Evolutionary conservation across 305 asterid genomes (phyloP), one percentile per base, ranked within the genome.

Genomic region (Fraxinus baroniana): DNA sequence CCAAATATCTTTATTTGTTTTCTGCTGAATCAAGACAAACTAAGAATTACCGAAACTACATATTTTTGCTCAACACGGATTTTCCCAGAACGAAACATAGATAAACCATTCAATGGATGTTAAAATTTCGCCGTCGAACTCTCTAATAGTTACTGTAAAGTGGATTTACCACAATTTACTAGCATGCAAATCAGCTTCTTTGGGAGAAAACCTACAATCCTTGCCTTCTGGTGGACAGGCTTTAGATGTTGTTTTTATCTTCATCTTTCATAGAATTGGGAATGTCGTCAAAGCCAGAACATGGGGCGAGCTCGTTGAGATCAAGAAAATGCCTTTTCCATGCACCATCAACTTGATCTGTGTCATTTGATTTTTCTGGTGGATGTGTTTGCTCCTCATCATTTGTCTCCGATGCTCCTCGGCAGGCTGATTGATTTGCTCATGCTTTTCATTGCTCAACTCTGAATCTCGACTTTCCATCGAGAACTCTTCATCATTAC

Each of bases 281-380:
- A 9, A 92, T 93, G 79, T 96, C 98, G 2, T 96, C 98, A 30
- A 93, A 88, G 75, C 97, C 98, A 55, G 97, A 89, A 79, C 95
- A 94, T 0, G 98, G 99, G 68, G 98, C 99, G n/a, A 96, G 98
- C 90, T 96, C 93, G 20, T 96, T 96, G 22, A 96, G 85, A 89
- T 96, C 99, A 88, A 96, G 98, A 89, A 93, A 96, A 7, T 85
- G 97, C 83, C 94, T 87, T 85, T 89, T 90, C 78, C 80, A 79
- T 6, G 78, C 91, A 64, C 91, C 91, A 6, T 83, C 93, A 46
- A 32, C 90, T 84, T 88, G 86, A 77, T 81, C 88, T 41, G 84
- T 86, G 52, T 87, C 82, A 39, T 83, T 85, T 10, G 85, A 80
- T 83, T 82, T 86, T 70, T 91, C 91, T 0, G 80, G 89, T 0